Evolutionary conservation across 768 basidiomycete genomes (phyloP).

Genomic region (Mycena floridula): DNA sequence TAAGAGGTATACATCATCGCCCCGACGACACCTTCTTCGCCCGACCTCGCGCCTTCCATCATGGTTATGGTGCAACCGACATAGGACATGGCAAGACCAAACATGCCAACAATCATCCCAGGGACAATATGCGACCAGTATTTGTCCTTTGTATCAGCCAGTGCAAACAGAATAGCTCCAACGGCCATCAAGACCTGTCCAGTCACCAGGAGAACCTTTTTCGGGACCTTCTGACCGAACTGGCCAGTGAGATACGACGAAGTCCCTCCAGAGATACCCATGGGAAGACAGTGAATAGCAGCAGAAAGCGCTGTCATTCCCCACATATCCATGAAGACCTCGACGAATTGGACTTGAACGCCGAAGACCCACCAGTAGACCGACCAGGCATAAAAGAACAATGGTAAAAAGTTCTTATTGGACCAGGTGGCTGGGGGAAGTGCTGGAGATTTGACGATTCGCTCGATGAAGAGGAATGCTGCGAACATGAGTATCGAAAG

Average conservation of each 20-base stretch:
- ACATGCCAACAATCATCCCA: background rate
- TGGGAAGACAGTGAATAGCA: background rate
- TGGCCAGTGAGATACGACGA: constrained; percentile 4
- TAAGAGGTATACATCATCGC: constrained; percentile 10
- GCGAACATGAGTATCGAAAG: constrained; percentile 28
- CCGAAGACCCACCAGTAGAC: background rate
- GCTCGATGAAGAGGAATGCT: constrained; percentile 42
- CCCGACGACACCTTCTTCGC: constrained; percentile 9
- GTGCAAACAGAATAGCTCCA: background rate
- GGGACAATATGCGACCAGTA: constrained; percentile 1
- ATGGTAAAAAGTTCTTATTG: too few relatives aligned
- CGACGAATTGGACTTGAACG: constrained; percentile 1
- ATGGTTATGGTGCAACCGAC: constrained; percentile 13
- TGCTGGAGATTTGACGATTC: background rate
- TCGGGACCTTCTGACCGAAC: background rate
- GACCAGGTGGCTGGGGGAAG: too few relatives aligned
- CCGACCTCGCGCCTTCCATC: constrained; percentile 7
- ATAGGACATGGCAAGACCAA: background rate
- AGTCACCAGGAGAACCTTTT: too few relatives aligned
- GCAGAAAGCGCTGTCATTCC: background rate
- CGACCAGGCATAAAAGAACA: constrained; percentile 1
- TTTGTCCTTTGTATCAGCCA: background rate
- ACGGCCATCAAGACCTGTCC: too few relatives aligned
- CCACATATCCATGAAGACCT: constrained; percentile 2
- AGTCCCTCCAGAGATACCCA: constrained; percentile 1